phyloP scores from a whole-genome alignment of 345 rosid species.

The Aegle marmelos region DNA sequence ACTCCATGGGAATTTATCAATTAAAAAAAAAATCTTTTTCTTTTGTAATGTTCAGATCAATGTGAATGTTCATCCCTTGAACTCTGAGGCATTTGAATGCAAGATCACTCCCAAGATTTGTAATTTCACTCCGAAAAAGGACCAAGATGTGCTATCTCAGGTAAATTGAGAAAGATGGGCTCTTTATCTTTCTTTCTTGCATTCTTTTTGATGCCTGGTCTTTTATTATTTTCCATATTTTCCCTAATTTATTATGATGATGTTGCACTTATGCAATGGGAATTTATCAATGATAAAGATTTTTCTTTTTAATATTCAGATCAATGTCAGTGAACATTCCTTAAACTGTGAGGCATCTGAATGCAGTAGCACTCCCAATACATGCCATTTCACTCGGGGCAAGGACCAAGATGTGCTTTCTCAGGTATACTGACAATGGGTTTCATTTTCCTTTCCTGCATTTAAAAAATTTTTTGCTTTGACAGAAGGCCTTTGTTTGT shows the following conservation, averaged over 20 bases:
- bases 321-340: not conserved
- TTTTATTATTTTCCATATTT: not conserved
- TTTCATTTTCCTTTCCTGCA: not conserved
- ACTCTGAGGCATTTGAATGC: conserved; percentile 7
- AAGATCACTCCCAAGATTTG: conserved; percentile 9
- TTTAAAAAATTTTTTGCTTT: not conserved
- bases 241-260: not conserved
- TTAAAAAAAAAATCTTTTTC: no score
- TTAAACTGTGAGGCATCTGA: not conserved
- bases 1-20: not conserved
- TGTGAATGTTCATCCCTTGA: not conserved
- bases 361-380: conserved; percentile 14
- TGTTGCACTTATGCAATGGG: not conserved
- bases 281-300: not conserved
- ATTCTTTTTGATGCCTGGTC: not conserved
- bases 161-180: not conserved
- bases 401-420: conserved; percentile 17
- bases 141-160: conserved; percentile 19
- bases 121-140: conserved; percentile 12
- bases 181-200: not conserved
- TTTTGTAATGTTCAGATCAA: conserved; percentile 7
- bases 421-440: conserved; percentile 11
- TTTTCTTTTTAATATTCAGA: not conserved
- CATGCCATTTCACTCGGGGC: conserved; percentile 6
- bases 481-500: not conserved